Evolutionary conservation across 345 rosid species (phyloP).

Genomic region (Gossypium thurberi): DNA sequence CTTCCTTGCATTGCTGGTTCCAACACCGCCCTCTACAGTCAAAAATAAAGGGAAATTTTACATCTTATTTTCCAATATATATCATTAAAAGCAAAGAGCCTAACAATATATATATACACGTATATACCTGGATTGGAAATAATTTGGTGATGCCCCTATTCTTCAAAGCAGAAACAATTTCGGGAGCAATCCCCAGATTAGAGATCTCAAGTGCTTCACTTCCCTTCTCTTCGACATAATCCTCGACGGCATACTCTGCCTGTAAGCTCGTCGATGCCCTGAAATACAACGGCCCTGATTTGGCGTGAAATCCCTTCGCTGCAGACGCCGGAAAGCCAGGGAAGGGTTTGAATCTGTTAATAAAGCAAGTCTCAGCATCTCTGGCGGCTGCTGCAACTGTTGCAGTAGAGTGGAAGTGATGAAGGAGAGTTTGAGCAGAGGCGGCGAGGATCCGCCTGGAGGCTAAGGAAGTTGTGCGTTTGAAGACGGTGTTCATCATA

Average conservation of each 20-base stretch:
- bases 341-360: slow-evolving; percentile 3
- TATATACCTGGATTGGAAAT: slow-evolving; percentile 80
- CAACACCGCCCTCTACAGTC: slow-evolving; percentile 68
- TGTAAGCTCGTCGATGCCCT: slow-evolving; percentile 26
- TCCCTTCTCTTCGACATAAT: slow-evolving; percentile 35
- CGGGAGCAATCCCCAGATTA: slow-evolving; percentile 59
- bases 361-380: neutral
- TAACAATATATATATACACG: neutral
- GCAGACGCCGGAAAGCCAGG: neutral
- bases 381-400: neutral
- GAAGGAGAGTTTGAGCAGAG: neutral
- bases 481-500: slow-evolving; percentile 9
- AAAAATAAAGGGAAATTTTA: neutral
- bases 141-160: slow-evolving; percentile 56
- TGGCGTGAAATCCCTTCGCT: slow-evolving; percentile 43
- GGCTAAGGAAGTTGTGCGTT: neutral
- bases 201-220: slow-evolving; percentile 65
- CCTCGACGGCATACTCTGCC: slow-evolving; percentile 51
- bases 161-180: slow-evolving; percentile 67
- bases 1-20: slow-evolving; percentile 98
- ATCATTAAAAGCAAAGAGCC: neutral
- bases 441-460: slow-evolving; percentile 8
- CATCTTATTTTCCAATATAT: neutral
- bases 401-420: neutral
- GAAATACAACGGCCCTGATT: slow-evolving; percentile 33